A percentile compares a stretch with the other conserved stretches of the same genome.
These are phyloP conservation scores for Sphagnum fallax DNA, from an alignment of 228 moss, liverwort and hornwort genomes.

Conservation along the genomic window DNA sequence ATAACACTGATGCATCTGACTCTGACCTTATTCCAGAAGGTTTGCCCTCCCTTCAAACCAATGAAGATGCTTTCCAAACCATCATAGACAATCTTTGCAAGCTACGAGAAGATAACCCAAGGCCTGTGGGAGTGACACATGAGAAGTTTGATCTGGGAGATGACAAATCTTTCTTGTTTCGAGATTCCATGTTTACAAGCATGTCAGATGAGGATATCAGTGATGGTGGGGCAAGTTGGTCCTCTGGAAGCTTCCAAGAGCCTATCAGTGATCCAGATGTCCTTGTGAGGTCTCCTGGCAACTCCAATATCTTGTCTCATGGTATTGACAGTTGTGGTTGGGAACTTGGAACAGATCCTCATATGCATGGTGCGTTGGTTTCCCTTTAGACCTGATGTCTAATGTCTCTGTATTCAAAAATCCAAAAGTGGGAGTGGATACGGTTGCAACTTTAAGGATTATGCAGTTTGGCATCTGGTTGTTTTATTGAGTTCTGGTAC, in stretches of 20 bases:
- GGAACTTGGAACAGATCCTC: neutral
- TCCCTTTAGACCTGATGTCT: no score
- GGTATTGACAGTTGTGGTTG: no score
- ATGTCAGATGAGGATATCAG: conserved; percentile 12
- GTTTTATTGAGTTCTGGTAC: no score
- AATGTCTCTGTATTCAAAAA: no score
- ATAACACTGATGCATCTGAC: neutral
- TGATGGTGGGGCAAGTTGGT: conserved; percentile 24
- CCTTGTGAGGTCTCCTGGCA: neutral
- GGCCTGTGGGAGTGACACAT: neutral
- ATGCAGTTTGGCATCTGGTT: no score
- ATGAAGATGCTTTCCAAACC: neutral
- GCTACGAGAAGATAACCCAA: neutral
- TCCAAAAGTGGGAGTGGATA: no score
- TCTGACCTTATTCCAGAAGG: neutral
- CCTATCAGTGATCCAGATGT: neutral
- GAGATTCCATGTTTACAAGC: neutral
- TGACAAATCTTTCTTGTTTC: conserved; percentile 1
- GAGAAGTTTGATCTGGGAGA: conserved; percentile 2
- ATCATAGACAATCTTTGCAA: neutral
- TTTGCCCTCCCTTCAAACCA: neutral
- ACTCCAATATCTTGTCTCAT: neutral
- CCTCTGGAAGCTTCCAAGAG: conserved; percentile 14
- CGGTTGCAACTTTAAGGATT: no score
- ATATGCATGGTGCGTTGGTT: no score